phyloP scores from a whole-genome alignment of 768 basidiomycete genomes.

The Mycena olivaceomarginata region DNA sequence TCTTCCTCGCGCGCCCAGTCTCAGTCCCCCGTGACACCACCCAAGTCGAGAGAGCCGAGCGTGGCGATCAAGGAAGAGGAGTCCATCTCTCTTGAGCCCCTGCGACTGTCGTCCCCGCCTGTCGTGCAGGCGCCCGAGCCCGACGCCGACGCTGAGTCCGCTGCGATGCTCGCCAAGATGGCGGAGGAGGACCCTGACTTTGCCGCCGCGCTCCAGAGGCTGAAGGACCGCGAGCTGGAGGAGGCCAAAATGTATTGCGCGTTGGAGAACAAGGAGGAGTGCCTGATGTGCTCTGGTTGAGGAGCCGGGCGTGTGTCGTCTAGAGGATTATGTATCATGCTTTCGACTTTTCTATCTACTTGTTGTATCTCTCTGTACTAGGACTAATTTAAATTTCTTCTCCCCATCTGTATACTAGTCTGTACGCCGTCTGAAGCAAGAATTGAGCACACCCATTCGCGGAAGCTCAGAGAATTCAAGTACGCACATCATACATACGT shows the following conservation, averaged over 20 bases:
- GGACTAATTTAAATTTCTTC: background rate
- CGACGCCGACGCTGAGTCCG: conserved; percentile 66
- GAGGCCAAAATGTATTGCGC: conserved; percentile 90
- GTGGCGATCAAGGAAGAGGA: conserved; percentile 51
- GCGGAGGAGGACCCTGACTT: conserved; percentile 83
- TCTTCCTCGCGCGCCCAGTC: conserved; percentile 40
- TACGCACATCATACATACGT: no score
- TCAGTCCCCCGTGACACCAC: conserved; percentile 38
- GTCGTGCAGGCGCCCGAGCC: conserved; percentile 49
- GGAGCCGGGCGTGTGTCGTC: background rate
- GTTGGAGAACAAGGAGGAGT: conserved; percentile 95
- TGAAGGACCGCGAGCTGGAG: conserved; percentile 84
- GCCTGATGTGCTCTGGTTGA: conserved; percentile 92
- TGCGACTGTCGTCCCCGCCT: conserved; percentile 42
- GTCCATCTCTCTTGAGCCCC: conserved; percentile 47
- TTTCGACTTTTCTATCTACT: conserved; percentile 20
- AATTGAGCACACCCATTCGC: background rate
- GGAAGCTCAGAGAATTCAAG: no score
- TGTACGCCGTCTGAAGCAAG: no score
- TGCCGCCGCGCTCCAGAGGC: conserved; percentile 84
- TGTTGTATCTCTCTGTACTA: conserved; percentile 26
- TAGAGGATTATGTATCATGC: conserved; percentile 38
- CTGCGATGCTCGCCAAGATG: conserved; percentile 71
- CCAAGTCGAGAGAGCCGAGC: conserved; percentile 36
- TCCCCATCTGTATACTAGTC: no score